These are phyloP conservation scores for Capsella bursapastoris DNA, from an alignment of 345 rosid genomes.

Conservation along the genomic window DNA sequence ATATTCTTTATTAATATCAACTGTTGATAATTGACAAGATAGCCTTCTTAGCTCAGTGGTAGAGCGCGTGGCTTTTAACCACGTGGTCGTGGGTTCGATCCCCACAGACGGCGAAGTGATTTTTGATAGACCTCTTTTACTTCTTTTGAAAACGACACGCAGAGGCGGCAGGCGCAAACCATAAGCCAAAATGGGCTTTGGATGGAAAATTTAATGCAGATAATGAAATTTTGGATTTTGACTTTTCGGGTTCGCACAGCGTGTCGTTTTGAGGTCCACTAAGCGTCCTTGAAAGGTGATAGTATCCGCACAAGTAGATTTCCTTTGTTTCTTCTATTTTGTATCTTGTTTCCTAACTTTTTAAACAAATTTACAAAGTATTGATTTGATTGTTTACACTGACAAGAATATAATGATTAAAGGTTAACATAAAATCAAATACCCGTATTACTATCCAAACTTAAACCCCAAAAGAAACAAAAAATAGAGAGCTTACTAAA, in stretches of 20 bases:
- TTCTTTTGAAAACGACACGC: neutral
- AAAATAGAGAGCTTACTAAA: slow-evolving; percentile 1
- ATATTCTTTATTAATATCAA: too few relatives aligned
- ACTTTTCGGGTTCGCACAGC: neutral
- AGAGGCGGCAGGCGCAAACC: too few relatives aligned
- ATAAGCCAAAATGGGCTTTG: too few relatives aligned
- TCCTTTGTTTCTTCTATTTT: too few relatives aligned
- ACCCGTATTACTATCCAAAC: neutral
- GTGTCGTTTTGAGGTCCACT: neutral
- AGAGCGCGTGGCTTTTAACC: slow-evolving; percentile 87
- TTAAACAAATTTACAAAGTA: too few relatives aligned
- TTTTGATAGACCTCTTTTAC: too few relatives aligned
- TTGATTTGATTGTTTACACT: too few relatives aligned
- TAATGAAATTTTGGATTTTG: neutral
- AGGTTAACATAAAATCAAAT: neutral
- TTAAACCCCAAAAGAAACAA: neutral
- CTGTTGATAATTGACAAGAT: neutral
- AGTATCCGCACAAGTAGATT: too few relatives aligned
- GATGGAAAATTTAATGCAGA: neutral
- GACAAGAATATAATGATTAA: neutral
- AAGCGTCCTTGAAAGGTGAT: neutral
- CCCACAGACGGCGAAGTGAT: slow-evolving; percentile 63
- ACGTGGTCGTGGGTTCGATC: slow-evolving; percentile 84
- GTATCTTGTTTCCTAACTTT: too few relatives aligned
- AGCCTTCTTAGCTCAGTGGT: slow-evolving; percentile 80